Base-by-base conservation (phyloP, 176 grass and related monocot species). In the Oryza nivara region DNA sequence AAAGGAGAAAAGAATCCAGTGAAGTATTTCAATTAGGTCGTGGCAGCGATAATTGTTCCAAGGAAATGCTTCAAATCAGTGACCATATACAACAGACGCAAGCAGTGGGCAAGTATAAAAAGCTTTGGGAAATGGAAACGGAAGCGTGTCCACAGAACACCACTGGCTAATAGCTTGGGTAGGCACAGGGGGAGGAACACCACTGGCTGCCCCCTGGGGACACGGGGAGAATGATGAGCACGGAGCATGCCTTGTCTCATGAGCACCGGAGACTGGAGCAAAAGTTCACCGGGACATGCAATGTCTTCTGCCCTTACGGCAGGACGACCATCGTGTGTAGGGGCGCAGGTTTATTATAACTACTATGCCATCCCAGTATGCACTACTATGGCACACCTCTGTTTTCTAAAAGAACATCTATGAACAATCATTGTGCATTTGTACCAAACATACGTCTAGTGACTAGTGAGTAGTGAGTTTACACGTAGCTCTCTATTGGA, bases 241-340 rank as follows among this genome's bases (percentile, higher is more conserved):
- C 46, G 73, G 22, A 76, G 85, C 85, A 87, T 87, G 85, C 85
- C 20, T 74, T 4, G 70, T 61, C 78, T 81, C 46, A 58, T 74
- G 65, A 75, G 70, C 40, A 81, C 75, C 49, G 67, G n/a, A 11
- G 70, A 68, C 10, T 74, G 85, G 56, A 74, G 78, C 43, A 69
- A 68, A 81, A 51, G 7, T 49, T 63, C 28, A 44, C 60, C 10
- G 65, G 66, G 35, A 70, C 83, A 67, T 68, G 77, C 70, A 75
- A 35, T 81, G 85, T 68, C 46, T 60, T 65, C 69, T 58, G 70
- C 32, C 3, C 14, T 26, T 17, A 6, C 41, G 32, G 84, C 76
- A 86, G 54, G 77, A 67, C 70, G 45, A 72, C 47, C 45, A 34
- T 49, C 22, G 4, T n/a, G 4, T n/a, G 40, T 47, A 65, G 51